A percentile compares a stretch with the other conserved stretches of the same genome.
Evolutionary conservation across 345 rosid species (phyloP).

Genomic region (Melastoma malabathricum): DNA sequence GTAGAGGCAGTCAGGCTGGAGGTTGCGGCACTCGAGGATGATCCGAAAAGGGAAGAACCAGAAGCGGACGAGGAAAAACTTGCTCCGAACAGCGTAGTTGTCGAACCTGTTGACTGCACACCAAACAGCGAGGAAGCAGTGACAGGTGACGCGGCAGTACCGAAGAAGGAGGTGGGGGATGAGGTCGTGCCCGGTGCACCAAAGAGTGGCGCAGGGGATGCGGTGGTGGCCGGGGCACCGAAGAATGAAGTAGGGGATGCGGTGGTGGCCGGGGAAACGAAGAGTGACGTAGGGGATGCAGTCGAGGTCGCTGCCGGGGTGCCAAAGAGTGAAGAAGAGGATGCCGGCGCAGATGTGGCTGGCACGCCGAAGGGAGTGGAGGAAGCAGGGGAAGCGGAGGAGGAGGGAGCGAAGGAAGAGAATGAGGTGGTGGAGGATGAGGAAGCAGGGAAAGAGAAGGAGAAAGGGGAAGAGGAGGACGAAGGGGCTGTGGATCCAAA

Average conservation of each 20-base stretch:
- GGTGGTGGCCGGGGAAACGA: neutral
- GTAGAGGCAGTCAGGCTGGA: conserved; percentile 14
- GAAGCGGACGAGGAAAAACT: conserved; percentile 7
- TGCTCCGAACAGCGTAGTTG: conserved; percentile 11
- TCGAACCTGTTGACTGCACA: neutral
- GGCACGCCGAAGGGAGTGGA: conserved; percentile 11
- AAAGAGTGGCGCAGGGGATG: conserved; percentile 3
- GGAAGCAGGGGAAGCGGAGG: conserved; percentile 1
- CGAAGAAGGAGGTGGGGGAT: conserved; percentile 3
- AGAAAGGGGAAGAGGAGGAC: conserved; percentile 9
- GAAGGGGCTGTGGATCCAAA: conserved; percentile 18
- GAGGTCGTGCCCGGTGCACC: conserved; percentile 4
- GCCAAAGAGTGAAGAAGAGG: conserved; percentile 16
- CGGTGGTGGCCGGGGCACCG: conserved; percentile 1
- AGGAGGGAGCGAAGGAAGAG: neutral
- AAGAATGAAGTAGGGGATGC: conserved; percentile 1
- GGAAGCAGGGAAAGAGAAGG: conserved; percentile 4
- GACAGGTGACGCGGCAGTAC: neutral
- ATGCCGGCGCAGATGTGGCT: conserved; percentile 13
- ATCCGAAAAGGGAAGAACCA: conserved; percentile 5
- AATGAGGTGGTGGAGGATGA: conserved; percentile 8
- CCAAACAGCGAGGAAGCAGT: conserved; percentile 8
- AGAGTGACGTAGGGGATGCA: neutral
- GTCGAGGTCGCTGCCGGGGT: conserved; percentile 11
- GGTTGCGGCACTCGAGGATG: conserved; percentile 2